phyloP scores from a whole-genome alignment of 805 yeast genomes.

The Ogataea glucozyma region DNA sequence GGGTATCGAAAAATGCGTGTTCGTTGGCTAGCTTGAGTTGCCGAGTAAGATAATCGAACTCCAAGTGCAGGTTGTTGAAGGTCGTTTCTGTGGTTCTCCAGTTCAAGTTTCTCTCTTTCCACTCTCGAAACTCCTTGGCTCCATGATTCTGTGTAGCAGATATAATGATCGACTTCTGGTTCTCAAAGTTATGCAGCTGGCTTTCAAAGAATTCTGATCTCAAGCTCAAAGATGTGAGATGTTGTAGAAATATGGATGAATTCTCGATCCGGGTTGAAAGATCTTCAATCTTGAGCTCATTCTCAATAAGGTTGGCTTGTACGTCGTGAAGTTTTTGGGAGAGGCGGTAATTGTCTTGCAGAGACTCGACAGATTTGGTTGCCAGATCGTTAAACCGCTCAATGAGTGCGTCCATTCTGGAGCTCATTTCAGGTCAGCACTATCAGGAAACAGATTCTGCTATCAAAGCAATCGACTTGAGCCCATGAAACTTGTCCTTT shows the following conservation, averaged over 20 bases:
- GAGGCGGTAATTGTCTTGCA: conserved; percentile 20
- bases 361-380: conserved; percentile 16
- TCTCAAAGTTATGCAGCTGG: conserved; percentile 33
- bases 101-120: conserved; percentile 39
- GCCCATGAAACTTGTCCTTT: not conserved
- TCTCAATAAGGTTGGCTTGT: conserved; percentile 21
- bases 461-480: too few relatives aligned
- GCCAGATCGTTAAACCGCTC: conserved; percentile 19
- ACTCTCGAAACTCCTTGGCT: conserved; percentile 20
- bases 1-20: conserved; percentile 3
- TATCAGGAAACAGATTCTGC: too few relatives aligned
- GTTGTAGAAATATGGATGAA: conserved; percentile 31
- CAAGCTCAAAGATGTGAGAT: conserved; percentile 33
- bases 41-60: conserved; percentile 38
- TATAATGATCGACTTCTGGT: conserved; percentile 13
- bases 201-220: conserved; percentile 38
- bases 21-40: conserved; percentile 28
- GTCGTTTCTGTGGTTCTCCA: conserved; percentile 50
- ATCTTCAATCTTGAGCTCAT: conserved; percentile 26
- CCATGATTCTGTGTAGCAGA: conserved; percentile 27
- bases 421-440: too few relatives aligned
- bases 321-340: conserved; percentile 18
- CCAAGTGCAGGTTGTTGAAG: conserved; percentile 43
- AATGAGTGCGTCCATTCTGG: conserved; percentile 18
- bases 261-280: conserved; percentile 28